Percentiles rank a stretch among this genome's conserved stretches.
Evolutionary conservation across 31 red algal genomes (phyloP).

Genomic region (Asparagopsis taxiformis): DNA sequence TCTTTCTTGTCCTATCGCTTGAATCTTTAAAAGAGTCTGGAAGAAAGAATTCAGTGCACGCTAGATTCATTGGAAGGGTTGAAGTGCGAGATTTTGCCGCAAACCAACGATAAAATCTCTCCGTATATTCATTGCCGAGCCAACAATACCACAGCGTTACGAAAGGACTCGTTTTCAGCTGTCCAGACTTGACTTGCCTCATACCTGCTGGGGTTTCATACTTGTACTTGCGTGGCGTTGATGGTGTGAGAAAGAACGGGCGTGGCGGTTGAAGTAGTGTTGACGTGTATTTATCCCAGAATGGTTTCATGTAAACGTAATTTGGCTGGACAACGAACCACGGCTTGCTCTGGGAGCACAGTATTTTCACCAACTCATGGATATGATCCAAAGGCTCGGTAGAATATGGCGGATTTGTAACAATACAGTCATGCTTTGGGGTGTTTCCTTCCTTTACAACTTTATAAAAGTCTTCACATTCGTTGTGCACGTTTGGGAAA

Average conservation of each 20-base stretch:
- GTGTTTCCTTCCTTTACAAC: constrained; percentile 1
- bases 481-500: constrained; percentile 39
- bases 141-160: constrained; percentile 57
- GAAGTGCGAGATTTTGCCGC: neutral
- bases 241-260: constrained; percentile 43
- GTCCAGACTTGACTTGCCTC: constrained; percentile 13
- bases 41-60: constrained; percentile 46
- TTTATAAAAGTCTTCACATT: constrained; percentile 49
- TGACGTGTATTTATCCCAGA: constrained; percentile 25
- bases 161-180: constrained; percentile 53
- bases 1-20: constrained; percentile 34
- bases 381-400: constrained; percentile 36
- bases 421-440: constrained; percentile 39
- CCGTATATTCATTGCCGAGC: constrained; percentile 19
- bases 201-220: constrained; percentile 45
- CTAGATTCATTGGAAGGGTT: constrained; percentile 3
- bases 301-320: constrained; percentile 54
- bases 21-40: constrained; percentile 54
- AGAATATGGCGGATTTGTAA: constrained; percentile 66
- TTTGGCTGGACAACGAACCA: constrained; percentile 59
- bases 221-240: constrained; percentile 36
- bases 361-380: constrained; percentile 14
- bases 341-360: constrained; percentile 17
- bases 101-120: constrained; percentile 28
- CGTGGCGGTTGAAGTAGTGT: neutral